Evolutionary conservation across 2,329 filamentous ascomycete genomes (phyloP), one percentile per base, ranked within the genome.

Genomic region (Clarireedia paspali): DNA sequence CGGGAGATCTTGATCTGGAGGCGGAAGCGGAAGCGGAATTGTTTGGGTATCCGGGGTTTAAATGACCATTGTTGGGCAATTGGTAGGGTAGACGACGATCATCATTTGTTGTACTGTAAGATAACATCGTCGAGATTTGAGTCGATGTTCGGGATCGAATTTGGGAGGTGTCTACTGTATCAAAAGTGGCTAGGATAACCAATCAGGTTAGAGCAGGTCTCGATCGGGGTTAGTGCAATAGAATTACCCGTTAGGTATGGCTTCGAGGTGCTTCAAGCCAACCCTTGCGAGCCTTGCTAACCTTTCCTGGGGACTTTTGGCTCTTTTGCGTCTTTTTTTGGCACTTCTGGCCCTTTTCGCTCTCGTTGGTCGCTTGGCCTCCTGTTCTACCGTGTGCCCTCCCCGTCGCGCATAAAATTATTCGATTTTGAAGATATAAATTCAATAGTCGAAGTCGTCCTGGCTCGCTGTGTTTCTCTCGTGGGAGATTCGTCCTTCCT

Each of bases 71-170:
- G 12, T 39, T 39, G 5, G 47, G 48, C 12, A 47, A 24, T 20
- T 49, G 30, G 46, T 51, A 56, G 38, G 47, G 48, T 26, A 50
- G 38, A 52, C 39, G 38, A 52, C 39, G 48, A 46, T 56, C 39
- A 24, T 56, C 53, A 20, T 48, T 56, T 46, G 53, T 56, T 50
- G 53, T 20, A 56, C 47, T 51, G 39, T 50, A 46, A 46, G 53
- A 56, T 56, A 56, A 47, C 53, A 56, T 56, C 24, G 53, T 56
- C 40, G 48, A 38, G 36, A 23, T 46, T n/a, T 39, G 34, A 50
- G 27, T 50, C 46, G 53, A 55, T 17, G 53, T 50, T 55, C 47
- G 26, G 48, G 34, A 44, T 50, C 30, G 30, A 34, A 34, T 55
- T 45, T 24, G 42, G 42, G 42, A 42, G 52, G 27, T 55, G 30